Conservation (phyloP, 495 filamentous ascomycete genomes). For the Aspergillus nidulans region DNA sequence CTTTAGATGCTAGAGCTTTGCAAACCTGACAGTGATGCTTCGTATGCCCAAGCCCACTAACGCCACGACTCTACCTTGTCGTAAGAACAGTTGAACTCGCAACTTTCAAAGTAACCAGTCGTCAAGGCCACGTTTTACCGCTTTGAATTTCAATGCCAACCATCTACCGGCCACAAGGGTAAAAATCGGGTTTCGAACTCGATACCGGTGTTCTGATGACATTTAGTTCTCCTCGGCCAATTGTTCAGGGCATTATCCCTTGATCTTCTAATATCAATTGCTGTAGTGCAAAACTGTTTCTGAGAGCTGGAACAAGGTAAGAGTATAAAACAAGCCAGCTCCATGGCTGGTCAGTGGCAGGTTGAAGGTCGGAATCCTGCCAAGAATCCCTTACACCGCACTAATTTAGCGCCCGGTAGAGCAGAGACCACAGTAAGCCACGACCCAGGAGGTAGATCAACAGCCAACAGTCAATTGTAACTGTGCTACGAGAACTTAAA, state of each 20-base stretch:
- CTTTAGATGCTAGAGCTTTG: not conserved
- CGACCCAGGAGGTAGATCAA: too few relatives aligned
- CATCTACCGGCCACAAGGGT: not conserved
- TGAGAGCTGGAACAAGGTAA: not conserved
- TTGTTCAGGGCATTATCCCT: not conserved
- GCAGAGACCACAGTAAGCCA: too few relatives aligned
- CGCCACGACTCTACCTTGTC: not conserved
- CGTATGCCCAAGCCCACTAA: not conserved
- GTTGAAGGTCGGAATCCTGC: too few relatives aligned
- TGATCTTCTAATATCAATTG: not conserved
- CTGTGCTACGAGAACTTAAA: too few relatives aligned
- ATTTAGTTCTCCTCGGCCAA: not conserved
- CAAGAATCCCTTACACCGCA: not conserved
- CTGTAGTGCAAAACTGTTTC: not conserved
- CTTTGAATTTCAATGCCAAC: not conserved
- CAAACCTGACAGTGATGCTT: not conserved
- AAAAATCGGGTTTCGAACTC: not conserved
- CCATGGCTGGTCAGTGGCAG: too few relatives aligned
- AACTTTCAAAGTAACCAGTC: not conserved
- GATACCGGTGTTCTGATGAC: not conserved
- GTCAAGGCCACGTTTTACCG: not conserved
- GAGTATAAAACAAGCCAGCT: too few relatives aligned
- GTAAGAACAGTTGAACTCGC: not conserved
- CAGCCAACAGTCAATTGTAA: too few relatives aligned
- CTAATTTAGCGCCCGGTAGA: not conserved